Conservation (phyloP, 2,329 filamentous ascomycete genomes). For the Penicillium sp. region DNA sequence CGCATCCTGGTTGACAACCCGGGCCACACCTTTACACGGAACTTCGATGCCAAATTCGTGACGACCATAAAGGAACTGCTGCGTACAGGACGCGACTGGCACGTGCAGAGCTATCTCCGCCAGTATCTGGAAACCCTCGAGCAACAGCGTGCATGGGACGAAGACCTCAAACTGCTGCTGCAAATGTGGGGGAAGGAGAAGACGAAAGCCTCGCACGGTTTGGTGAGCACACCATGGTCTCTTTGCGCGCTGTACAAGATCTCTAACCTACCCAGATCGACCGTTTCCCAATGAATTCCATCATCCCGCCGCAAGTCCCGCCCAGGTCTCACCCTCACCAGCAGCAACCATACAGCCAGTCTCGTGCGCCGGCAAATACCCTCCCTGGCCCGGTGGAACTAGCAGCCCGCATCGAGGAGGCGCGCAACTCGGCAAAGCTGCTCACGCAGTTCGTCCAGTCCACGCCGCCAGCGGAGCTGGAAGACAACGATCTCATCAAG, state of each 20-base stretch:
- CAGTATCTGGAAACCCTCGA: conserved; percentile 82
- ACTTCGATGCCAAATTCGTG: conserved; percentile 81
- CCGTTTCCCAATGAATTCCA: conserved; percentile 6
- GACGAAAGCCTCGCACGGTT: conserved; percentile 56
- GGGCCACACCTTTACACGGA: conserved; percentile 83
- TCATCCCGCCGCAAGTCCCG: neutral
- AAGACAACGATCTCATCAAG: conserved; percentile 80
- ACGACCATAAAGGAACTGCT: conserved; percentile 72
- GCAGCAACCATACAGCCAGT: conserved; percentile 1
- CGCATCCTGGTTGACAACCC: conserved; percentile 92
- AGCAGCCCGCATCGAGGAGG: conserved; percentile 80
- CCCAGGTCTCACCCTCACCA: neutral
- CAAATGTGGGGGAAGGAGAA: conserved; percentile 92
- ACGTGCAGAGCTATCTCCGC: conserved; percentile 79
- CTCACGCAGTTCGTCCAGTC: conserved; percentile 89
- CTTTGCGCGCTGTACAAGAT: neutral
- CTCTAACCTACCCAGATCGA: conserved; percentile 3
- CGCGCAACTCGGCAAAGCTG: conserved; percentile 82
- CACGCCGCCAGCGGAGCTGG: conserved; percentile 71
- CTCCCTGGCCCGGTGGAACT: conserved; percentile 72
- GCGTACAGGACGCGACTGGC: conserved; percentile 66
- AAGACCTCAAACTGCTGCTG: conserved; percentile 66
- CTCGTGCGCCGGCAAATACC: conserved; percentile 40
- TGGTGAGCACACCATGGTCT: conserved; percentile 3
- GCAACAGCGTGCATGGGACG: conserved; percentile 67